These are phyloP conservation scores for Chloromonas sp. DNA, from an alignment of 163 green algal genomes.

Conservation along the genomic window DNA sequence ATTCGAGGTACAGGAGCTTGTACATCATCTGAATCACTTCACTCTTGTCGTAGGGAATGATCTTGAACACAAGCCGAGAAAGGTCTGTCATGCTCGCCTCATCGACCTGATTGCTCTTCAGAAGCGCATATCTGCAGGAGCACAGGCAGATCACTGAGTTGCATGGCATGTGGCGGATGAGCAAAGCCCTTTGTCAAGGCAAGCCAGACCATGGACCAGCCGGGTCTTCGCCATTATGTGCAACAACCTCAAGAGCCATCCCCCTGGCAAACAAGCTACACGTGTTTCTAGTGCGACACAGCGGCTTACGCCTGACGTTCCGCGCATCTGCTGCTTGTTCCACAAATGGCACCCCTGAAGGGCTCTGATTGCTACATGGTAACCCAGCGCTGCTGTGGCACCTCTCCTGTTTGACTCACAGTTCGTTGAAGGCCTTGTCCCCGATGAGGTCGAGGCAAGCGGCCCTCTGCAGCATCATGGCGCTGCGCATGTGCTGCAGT, in stretches of 20 bases:
- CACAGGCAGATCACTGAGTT: neutral
- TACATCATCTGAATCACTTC: slow-evolving; percentile 51
- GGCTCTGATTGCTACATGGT: too few species aligned
- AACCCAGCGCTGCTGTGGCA: neutral
- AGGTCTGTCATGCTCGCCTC: slow-evolving; percentile 47
- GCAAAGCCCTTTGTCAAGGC: too few species aligned
- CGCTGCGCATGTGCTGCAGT: slow-evolving; percentile 32
- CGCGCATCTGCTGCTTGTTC: too few species aligned
- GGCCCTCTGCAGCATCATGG: slow-evolving; percentile 37
- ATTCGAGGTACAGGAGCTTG: slow-evolving; percentile 46
- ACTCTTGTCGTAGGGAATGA: slow-evolving; percentile 46
- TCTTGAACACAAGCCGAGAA: slow-evolving; percentile 45
- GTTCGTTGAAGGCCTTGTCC: slow-evolving; percentile 37
- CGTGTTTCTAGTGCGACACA: too few species aligned
- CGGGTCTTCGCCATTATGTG: too few species aligned
- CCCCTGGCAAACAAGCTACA: too few species aligned
- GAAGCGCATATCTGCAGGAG: slow-evolving; percentile 23
- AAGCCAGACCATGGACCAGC: too few species aligned
- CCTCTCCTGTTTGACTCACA: slow-evolving; percentile 24
- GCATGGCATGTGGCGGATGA: too few species aligned
- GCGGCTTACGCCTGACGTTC: too few species aligned
- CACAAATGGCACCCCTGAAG: too few species aligned
- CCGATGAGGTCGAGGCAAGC: slow-evolving; percentile 43
- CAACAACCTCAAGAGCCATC: too few species aligned
- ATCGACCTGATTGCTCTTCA: slow-evolving; percentile 44